Evolutionary conservation across 331 rosid species (phyloP), one percentile per base, ranked within the genome.

Genomic region (Quercus phellos): DNA sequence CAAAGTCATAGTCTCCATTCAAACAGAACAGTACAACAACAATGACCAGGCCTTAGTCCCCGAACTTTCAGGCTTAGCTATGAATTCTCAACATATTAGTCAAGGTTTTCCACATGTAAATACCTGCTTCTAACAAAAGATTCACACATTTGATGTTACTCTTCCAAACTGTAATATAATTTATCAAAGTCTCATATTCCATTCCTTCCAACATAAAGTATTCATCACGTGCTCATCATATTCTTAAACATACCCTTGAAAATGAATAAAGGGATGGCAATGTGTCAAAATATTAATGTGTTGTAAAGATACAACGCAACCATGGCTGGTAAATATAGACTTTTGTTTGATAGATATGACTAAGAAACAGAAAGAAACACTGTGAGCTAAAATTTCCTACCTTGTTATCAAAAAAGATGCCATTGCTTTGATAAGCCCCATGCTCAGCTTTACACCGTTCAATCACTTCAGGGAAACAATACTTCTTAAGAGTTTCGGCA

Each of bases 381-480:
- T 11, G 7, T 30, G 68, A 61, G 14, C n/a, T 26, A 17, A 61
- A 26, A 27, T 61, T 61, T 43, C 83, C 74, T 74, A 91, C 99
- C 97, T 94, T 94, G 91, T 90, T 89, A 85, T 94, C 94, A 19
- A 88, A 92, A 81, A 94, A 92, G 83, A 94, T 86, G 29, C 88
- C 98, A 81, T 87, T 89, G 84, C 90, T 82, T 80, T 84, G 82
- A 66, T 82, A 94, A 46, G 90, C 98, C 38, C 6, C 70, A 70
- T 83, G 93, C 89, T 94, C 99, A 6, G 99, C 99, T 80, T 91
- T 91, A 83, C 97, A 94, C 74, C 98, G 94, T 74, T 92, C 97
- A 64, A 94, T 83, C 80, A 94, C 90, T 90, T 91, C 96, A 73
- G 81, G 83, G 73, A 90, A 78, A 79, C 99, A 94, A 74, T 86